phyloP scores from a whole-genome alignment of 306 rosid species.

The Abrus precatorius region DNA sequence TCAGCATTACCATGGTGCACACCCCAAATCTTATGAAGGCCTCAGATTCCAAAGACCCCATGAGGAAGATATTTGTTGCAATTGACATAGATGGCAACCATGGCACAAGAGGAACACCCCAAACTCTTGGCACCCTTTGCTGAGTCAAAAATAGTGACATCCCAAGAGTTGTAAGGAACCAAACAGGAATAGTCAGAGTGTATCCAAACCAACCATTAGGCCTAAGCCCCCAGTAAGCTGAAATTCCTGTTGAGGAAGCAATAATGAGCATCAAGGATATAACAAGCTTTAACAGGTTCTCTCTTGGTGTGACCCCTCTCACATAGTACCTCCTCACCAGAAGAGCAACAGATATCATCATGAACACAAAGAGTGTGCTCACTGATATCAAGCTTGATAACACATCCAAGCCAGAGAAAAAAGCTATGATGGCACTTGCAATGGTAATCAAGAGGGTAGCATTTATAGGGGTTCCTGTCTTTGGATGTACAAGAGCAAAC shows the following conservation, averaged over 20 bases:
- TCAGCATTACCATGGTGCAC: slow-evolving; percentile 69
- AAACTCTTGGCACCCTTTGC: slow-evolving; percentile 73
- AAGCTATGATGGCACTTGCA: slow-evolving; percentile 63
- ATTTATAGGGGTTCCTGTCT: slow-evolving; percentile 81
- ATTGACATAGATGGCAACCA: slow-evolving; percentile 87
- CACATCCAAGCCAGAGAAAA: slow-evolving; percentile 71
- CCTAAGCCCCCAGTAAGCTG: slow-evolving; percentile 73
- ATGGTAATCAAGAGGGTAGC: slow-evolving; percentile 71
- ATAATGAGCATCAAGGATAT: slow-evolving; percentile 62
- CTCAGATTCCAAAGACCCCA: slow-evolving; percentile 66
- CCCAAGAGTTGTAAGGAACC: slow-evolving; percentile 76
- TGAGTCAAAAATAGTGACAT: slow-evolving; percentile 61
- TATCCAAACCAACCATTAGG: slow-evolving; percentile 77
- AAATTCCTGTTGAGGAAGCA: slow-evolving; percentile 75
- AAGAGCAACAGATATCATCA: slow-evolving; percentile 81
- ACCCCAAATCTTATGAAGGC: slow-evolving; percentile 78
- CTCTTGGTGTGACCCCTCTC: slow-evolving; percentile 61
- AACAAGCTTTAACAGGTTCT: slow-evolving; percentile 58
- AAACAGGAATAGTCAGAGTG: slow-evolving; percentile 59
- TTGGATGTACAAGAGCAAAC: slow-evolving; percentile 85
- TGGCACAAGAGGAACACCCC: slow-evolving; percentile 92
- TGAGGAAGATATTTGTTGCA: slow-evolving; percentile 74
- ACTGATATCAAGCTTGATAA: slow-evolving; percentile 71
- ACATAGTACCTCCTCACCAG: slow-evolving; percentile 83
- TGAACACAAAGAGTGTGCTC: slow-evolving; percentile 78